Evolutionary conservation across 139 green algal genomes (phyloP), one percentile per base, ranked within the genome.

Genomic region (Picochlorum sp.): DNA sequence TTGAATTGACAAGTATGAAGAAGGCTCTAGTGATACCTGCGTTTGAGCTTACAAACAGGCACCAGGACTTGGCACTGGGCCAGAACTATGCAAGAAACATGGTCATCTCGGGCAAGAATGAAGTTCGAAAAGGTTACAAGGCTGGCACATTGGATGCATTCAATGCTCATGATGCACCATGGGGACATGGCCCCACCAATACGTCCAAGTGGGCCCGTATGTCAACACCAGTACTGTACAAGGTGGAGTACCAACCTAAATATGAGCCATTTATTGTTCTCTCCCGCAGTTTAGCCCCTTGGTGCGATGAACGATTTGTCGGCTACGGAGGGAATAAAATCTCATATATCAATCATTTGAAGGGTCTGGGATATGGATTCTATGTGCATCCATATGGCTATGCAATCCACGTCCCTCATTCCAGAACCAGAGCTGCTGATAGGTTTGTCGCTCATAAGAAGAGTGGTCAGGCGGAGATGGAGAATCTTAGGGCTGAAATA

Each of bases 261-360:
- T 59, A 59, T 12, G 52, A 59, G 13, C 52, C 52, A 12, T 59
- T 59, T 31, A n/a, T 59, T 18, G 7, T 59, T 16, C 10, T 59
- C 10, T 45, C 33, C 5, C 52, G 52, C 12, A 47, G 9, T 28
- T 26, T 59, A 12, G 52, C 52, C 14, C 52, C 52, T 18, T 59
- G 10, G 22, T n/a, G 20, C n/a, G 52, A 59, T 45, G 52, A 59
- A 30, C 22, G 52, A 24, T 59, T 59, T 59, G 52, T 59, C 0
- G 52, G 52, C 8, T 59, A 59, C 2, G 52, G 52, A 16, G 52
- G 52, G 12, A 59, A 59, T 24, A 59, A 59, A 50, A 59, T 59
- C 53, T n/a, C 52, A 29, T 59, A 59, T 22, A 59, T 59, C 52
- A 59, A 59, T 30, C 52, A 59, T 14, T 24, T 59, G 24, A 12